These are phyloP conservation scores for Amoebophrya sp. DNA, from an alignment of 169 alveolate genomes.

Conservation along the genomic window DNA sequence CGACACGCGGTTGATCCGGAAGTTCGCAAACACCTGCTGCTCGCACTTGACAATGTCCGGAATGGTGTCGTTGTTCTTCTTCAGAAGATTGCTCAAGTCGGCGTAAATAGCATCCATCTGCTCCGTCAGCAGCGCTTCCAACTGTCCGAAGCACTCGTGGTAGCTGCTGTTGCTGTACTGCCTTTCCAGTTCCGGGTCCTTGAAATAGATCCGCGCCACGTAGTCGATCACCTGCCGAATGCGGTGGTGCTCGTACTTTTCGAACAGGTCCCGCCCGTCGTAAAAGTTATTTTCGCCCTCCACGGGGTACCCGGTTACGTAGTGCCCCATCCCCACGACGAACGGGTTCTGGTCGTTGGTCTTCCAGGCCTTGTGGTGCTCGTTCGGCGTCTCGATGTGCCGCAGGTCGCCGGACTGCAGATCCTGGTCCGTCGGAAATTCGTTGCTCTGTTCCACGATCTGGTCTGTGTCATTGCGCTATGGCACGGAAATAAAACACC, in stretches of 20 bases:
- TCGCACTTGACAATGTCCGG: not conserved
- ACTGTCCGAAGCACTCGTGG: not conserved
- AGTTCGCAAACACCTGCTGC: not conserved
- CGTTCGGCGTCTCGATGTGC: not conserved
- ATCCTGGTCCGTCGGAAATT: no score
- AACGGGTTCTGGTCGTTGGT: not conserved
- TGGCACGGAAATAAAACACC: no score
- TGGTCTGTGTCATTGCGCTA: no score
- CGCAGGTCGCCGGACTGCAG: no score
- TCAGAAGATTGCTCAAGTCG: not conserved
- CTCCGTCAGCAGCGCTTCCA: not conserved
- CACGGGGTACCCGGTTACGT: not conserved
- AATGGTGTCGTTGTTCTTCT: not conserved
- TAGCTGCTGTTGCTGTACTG: not conserved
- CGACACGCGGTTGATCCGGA: constrained; percentile 20
- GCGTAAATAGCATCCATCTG: not conserved
- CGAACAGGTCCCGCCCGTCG: not conserved
- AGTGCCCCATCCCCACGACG: constrained; percentile 13
- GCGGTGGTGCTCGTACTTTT: not conserved
- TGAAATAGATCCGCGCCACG: not conserved
- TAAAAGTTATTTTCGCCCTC: not conserved
- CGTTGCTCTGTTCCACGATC: no score
- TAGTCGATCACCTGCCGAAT: constrained; percentile 9
- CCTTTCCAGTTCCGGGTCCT: not conserved
- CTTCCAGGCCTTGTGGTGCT: not conserved